Conservation (phyloP, 441 rosid genomes). For the Syzygium syzygioides region DNA sequence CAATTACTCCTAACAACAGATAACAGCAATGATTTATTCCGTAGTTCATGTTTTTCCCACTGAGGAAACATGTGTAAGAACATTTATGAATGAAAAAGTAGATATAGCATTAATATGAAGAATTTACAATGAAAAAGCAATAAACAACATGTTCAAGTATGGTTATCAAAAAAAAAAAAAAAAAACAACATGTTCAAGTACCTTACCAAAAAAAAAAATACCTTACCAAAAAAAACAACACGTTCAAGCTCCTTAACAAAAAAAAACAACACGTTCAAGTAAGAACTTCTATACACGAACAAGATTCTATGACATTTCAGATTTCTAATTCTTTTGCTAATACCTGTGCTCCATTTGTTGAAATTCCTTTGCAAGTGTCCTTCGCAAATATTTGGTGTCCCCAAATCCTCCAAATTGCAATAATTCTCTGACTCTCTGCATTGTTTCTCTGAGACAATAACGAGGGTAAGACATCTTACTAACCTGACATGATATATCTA, state of each 20-base stretch:
- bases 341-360: constrained; percentile 75
- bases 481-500: background rate
- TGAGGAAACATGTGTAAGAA: background rate
- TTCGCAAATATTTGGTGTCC: constrained; percentile 51
- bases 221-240: too few species aligned
- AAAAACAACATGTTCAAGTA: too few species aligned
- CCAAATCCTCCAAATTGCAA: constrained; percentile 80
- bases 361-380: constrained; percentile 74
- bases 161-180: too few species aligned
- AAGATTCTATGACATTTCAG: background rate
- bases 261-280: background rate
- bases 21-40: background rate
- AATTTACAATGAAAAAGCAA: background rate
- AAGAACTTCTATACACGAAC: background rate
- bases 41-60: background rate
- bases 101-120: background rate
- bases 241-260: background rate
- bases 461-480: background rate
- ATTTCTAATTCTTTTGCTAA: background rate
- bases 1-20: background rate
- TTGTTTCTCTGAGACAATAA: constrained; percentile 43
- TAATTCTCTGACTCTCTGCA: constrained; percentile 60
- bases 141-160: background rate
- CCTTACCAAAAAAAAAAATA: too few species aligned
- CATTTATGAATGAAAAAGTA: background rate